Evolutionary conservation across 2,329 filamentous ascomycete genomes (phyloP), one percentile per base, ranked within the genome.

Genomic region (Fusarium compactum): DNA sequence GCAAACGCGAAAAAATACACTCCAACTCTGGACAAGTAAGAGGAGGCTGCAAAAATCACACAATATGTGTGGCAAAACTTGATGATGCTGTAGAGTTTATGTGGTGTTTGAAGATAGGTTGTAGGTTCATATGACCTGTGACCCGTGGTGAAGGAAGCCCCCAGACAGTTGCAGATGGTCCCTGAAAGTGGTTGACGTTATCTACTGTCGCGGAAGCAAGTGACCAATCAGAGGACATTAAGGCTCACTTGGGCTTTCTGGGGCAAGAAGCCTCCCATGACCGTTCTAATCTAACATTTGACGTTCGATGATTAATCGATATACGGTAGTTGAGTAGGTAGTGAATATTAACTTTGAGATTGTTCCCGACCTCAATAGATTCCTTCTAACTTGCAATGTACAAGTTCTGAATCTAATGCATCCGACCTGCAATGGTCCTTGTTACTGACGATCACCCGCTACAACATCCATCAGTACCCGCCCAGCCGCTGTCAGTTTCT

Each of bases 121-220:
- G 47, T 40, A 44, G 48, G 44, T 45, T 53, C 64, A 56, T 59
- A 65, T 69, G 44, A 70, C 69, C 67, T 58, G 38, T 15, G 52
- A 59, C 58, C 50, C 29, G 40, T 43, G 61, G 61, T 40, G 34
- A 51, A 67, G 52, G 34, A 38, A 38, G 18, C 57, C 58, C 40
- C 51, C 22, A 70, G 55, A 64, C 58, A 64, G 67, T 47, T 51
- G 29, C 27, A 54, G 54, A 30, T 27, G 59, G 67, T 69, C 63
- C 68, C 68, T 71, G 47, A 51, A 59, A 61, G 64, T 71, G 34
- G 34, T 38, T 38, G 68, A 70, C 59, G 68, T 65, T 71, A 24
- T 27, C 58, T 48, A 54, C 51, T 65, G 58, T 62, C 41, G 48
- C 40, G 40, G 27, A 54, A 43, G 5, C 6, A 5, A 16, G 15